Conservation (phyloP, 2,329 filamentous ascomycete genomes). For the Pseudogymnoascus destructans region DNA sequence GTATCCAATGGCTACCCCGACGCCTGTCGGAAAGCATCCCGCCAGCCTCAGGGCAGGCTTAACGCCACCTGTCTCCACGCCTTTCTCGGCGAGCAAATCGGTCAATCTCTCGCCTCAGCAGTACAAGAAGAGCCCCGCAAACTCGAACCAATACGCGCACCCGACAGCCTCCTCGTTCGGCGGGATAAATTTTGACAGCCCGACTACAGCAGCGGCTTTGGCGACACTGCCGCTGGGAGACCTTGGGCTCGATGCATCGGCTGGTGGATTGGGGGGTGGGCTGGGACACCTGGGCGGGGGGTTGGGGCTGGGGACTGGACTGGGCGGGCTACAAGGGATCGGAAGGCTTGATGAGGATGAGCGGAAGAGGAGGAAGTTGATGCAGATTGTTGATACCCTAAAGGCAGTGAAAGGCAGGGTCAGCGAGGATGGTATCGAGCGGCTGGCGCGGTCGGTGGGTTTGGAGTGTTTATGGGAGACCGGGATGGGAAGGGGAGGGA, state of each 20-base stretch:
- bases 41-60: constrained; percentile 27
- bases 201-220: constrained; percentile 48
- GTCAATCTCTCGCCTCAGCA: constrained; percentile 47
- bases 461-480: constrained; percentile 50
- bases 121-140: constrained; percentile 44
- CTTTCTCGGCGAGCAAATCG: constrained; percentile 40
- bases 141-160: constrained; percentile 31
- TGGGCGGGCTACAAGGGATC: constrained; percentile 7
- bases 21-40: constrained; percentile 20
- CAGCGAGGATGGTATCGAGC: constrained; percentile 62
- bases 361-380: constrained; percentile 31
- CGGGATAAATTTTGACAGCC: constrained; percentile 47
- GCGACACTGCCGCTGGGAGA: constrained; percentile 38
- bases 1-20: constrained; percentile 25
- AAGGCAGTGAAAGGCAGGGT: constrained; percentile 44
- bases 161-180: constrained; percentile 28
- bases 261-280: constrained; percentile 18
- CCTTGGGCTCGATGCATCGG: constrained; percentile 34
- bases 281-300: constrained; percentile 13
- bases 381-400: constrained; percentile 23
- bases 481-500: constrained; percentile 33
- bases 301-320: background rate
- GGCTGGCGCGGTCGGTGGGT: constrained; percentile 54
- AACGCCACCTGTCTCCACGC: constrained; percentile 54
- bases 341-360: constrained; percentile 36